These are phyloP conservation scores for Xanthoconium purpureum DNA, from an alignment of 768 basidiomycete species.

Conservation along the genomic window DNA sequence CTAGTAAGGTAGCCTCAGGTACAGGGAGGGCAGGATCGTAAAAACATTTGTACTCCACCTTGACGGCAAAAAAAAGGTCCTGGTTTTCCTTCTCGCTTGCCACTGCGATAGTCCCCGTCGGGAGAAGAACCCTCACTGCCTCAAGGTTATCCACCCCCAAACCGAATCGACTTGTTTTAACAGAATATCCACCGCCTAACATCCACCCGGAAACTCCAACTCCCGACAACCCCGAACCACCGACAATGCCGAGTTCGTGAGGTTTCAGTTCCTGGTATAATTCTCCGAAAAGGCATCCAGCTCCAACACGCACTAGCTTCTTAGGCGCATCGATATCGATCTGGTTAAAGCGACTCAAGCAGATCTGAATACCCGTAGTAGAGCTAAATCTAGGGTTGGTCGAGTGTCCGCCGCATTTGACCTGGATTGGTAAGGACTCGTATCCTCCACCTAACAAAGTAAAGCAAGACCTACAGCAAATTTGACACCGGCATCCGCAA, in stretches of 20 bases:
- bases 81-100: neutral
- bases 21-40: neutral
- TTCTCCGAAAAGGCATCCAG: slow-evolving; percentile 30
- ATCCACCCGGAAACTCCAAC: slow-evolving; percentile 35
- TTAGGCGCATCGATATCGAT: neutral
- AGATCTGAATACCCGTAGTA: slow-evolving; percentile 31
- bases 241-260: slow-evolving; percentile 19
- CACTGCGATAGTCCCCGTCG: slow-evolving; percentile 21
- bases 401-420: slow-evolving; percentile 35
- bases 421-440: slow-evolving; percentile 7
- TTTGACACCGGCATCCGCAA: slow-evolving; percentile 1
- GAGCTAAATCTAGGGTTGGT: slow-evolving; percentile 32
- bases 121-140: slow-evolving; percentile 27
- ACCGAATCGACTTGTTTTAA: slow-evolving; percentile 34
- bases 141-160: slow-evolving; percentile 35
- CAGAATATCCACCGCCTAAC: slow-evolving; percentile 36
- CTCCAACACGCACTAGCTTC: slow-evolving; percentile 20
- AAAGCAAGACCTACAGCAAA: slow-evolving; percentile 11
- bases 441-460: neutral
- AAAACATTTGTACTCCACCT: neutral
- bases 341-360: slow-evolving; percentile 25
- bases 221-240: slow-evolving; percentile 19
- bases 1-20: slow-evolving; percentile 3
- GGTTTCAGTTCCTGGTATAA: slow-evolving; percentile 21
- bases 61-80: slow-evolving; percentile 6